Percentiles rank a stretch among this genome's conserved stretches.
Conservation (phyloP, 352 stramenopile genomes). For the Globisporangium camurandrum region DNA sequence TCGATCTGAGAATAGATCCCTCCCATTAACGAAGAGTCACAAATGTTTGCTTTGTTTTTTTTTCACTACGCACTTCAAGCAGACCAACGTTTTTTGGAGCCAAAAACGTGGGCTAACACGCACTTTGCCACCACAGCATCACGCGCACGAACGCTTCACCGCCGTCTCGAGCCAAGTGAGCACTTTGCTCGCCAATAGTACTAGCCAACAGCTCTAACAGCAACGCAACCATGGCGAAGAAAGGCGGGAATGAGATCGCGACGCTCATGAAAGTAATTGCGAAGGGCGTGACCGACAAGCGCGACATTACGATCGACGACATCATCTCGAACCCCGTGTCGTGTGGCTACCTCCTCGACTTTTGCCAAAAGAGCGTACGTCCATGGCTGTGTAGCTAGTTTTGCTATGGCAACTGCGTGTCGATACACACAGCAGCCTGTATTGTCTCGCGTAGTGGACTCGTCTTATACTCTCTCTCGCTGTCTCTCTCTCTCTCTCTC, state of each 20-base stretch:
- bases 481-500: background rate
- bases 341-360: slow-evolving; percentile 78
- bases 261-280: slow-evolving; percentile 60
- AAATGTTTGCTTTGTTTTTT: no score
- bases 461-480: no score
- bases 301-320: slow-evolving; percentile 77
- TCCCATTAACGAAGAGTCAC: no score
- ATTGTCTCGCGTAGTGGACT: no score
- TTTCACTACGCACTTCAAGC: no score
- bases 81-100: no score
- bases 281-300: slow-evolving; percentile 61
- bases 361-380: slow-evolving; percentile 80
- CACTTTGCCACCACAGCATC: no score
- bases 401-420: no score
- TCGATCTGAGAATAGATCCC: no score
- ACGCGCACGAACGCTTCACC: background rate
- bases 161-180: background rate
- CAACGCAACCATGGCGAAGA: slow-evolving; percentile 41
- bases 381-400: no score
- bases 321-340: slow-evolving; percentile 84
- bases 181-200: background rate
- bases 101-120: no score
- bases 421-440: no score
- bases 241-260: slow-evolving; percentile 61
- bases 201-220: background rate